A percentile compares a stretch with the other conserved stretches of the same genome.
Conservation (phyloP, 2,329 filamentous ascomycete genomes). For the Aspergillus nomiae region DNA sequence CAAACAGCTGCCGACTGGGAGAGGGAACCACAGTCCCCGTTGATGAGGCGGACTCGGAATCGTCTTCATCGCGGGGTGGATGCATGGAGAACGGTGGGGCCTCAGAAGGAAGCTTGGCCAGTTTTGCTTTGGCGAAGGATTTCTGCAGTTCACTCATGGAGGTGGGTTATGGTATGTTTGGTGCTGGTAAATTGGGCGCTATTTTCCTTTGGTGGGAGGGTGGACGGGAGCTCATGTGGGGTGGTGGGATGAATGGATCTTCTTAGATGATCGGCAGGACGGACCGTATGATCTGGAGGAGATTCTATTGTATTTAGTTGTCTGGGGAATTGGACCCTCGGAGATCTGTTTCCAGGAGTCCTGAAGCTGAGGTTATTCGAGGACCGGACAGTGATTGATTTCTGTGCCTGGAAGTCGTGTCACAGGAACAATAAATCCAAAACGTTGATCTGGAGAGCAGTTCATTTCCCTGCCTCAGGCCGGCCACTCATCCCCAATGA, state of each 20-base stretch:
- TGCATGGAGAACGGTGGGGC: constrained; percentile 46
- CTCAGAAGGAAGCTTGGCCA: constrained; percentile 63
- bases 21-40: constrained; percentile 89
- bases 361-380: not conserved
- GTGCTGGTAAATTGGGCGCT: not conserved
- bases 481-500: not conserved
- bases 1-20: constrained; percentile 71
- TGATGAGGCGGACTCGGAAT: constrained; percentile 86
- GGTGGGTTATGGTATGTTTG: not conserved
- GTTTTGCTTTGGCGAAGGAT: constrained; percentile 75
- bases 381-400: not conserved
- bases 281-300: not conserved
- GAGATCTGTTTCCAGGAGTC: not conserved
- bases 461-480: not conserved
- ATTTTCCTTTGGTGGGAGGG: not conserved
- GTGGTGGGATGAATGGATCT: not conserved
- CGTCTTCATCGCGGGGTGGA: constrained; percentile 48
- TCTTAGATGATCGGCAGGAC: not conserved
- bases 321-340: not conserved
- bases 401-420: not conserved
- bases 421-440: not conserved
- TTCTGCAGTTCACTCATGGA: constrained; percentile 80
- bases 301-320: not conserved
- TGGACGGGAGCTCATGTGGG: constrained; percentile 5
- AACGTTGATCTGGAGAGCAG: too few species aligned